Base-by-base conservation (phyloP, 1,284 basidiomycete genomes). In the Gomphus sp. region DNA sequence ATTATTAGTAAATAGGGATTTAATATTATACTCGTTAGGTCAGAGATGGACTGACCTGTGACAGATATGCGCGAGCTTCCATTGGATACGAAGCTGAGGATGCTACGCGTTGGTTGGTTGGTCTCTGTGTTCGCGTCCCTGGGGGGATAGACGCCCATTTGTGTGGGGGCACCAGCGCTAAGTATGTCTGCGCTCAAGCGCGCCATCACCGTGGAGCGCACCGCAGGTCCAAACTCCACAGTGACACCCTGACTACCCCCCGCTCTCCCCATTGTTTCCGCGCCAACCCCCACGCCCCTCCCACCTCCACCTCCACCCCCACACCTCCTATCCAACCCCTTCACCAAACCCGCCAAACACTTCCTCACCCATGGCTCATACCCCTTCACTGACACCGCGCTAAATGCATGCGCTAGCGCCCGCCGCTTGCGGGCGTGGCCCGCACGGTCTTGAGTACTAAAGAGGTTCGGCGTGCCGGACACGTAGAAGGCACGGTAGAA, bases 401-500 rank as follows among this genome's bases (percentile, higher is more conserved):
- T 55, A 33, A 61, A 56, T 3, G 60, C 57, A 36, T 61, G 60
- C 5, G 60, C 57, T 36, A 61, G 57, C 2, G 55, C 57, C n/a
- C 60, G 28, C 4, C 60, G 51, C 39, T 59, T 61, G 2, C 39
- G 28, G 16, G 60, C 56, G 54, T 61, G 60, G 14, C 57, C 52
- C 0, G 48, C 41, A 48, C 60, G 57, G 53, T 59, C 53, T 41
- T 61, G 60, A 3, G 57, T 61, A 48, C 52, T 55, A 48, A 61
- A 61, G 12, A 61, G 56, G 37, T 36, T 50, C 9, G 55, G 49
- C 7, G 47, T 52, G 36, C 48, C 49, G 14, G 37, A 25, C 28
- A 60, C 60, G 37, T 60, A 58, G 33, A 60, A 58, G 5, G 60
- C 48, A 39, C 55, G 49, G 50, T 60, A 60, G 48, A 60, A 60